Evolutionary conservation across 192 early-diverging fungal species (phyloP), one percentile per base, ranked within the genome.

Genomic region (Backusella liffmaniae): DNA sequence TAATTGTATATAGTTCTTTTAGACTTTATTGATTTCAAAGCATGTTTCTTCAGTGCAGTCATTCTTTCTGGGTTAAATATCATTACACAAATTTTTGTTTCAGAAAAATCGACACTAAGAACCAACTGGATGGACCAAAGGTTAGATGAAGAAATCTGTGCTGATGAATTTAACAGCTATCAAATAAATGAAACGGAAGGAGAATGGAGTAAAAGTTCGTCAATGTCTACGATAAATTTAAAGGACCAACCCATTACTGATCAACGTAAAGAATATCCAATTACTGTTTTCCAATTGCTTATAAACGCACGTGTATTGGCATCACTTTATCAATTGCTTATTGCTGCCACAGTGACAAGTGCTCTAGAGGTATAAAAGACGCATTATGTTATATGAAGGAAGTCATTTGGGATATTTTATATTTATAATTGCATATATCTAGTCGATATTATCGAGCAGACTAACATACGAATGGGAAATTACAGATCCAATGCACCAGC

Each of bases 181-280:
- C 56, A 62, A 62, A 62, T 62, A 2, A 62, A n/a, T 26, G 67
- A 69, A 41, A 37, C 34, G 23, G 56, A 62, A 26, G 67, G 67
- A 5, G 32, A 39, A 23, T 69, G 67, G 67, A 69, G 67, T 39
- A 69, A 69, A 69, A 69, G 37, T 23, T 69, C 67, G 13, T 69
- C 67, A 37, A 23, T 69, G 34, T 69, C 67, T 13, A 69, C 67
- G 18, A 37, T 69, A 18, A 69, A 69, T 69, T 41, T 69, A 69
- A 35, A 23, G 12, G 67, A 69, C 29, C 67, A 69, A 39, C 36
- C 67, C 10, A 23, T 69, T 21, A 39, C 36, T 37, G 21, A 39
- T 10, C 16, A 35, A 23, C 21, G 21, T 12, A 21, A 8, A 13
- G 21, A 23, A 37, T 37, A 21, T 13, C 35, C 34, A 5, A 23